Conservation (phyloP, 2,329 filamentous ascomycete species). For the Drechslerella coelobrocha region DNA sequence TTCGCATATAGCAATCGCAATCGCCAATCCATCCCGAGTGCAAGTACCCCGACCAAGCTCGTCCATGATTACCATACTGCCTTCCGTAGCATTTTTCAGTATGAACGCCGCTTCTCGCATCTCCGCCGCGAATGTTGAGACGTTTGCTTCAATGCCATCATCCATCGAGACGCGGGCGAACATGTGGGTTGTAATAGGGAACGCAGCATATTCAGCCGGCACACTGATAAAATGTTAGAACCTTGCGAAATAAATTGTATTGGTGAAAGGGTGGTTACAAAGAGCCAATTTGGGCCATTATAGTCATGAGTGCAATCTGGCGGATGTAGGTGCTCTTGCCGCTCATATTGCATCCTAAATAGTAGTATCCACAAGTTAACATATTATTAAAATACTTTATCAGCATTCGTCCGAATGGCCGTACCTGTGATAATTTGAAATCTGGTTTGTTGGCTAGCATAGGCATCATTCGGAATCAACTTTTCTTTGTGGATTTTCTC, state of each 20-base stretch:
- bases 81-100: constrained; percentile 76
- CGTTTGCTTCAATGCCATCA: constrained; percentile 85
- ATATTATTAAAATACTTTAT: constrained; percentile 36
- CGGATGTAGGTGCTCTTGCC: constrained; percentile 96
- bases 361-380: constrained; percentile 9
- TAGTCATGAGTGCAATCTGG: constrained; percentile 78
- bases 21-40: constrained; percentile 83
- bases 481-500: constrained; percentile 73
- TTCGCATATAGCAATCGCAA: constrained; percentile 89
- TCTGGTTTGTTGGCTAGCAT: constrained; percentile 76
- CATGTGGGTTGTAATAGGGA: constrained; percentile 79
- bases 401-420: background rate
- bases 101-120: constrained; percentile 98
- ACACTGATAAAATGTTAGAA: constrained; percentile 66
- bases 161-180: constrained; percentile 88
- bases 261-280: constrained; percentile 48
- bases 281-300: constrained; percentile 82
- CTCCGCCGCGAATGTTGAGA: constrained; percentile 91
- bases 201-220: constrained; percentile 80
- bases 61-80: constrained; percentile 83
- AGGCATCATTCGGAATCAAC: constrained; percentile 90
- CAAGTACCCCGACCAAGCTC: constrained; percentile 92
- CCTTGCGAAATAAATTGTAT: constrained; percentile 1
- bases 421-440: constrained; percentile 83
- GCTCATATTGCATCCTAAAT: constrained; percentile 87